These are phyloP conservation scores for Geotrichum fermentans DNA, from an alignment of 1,139 yeast species.

Conservation along the genomic window DNA sequence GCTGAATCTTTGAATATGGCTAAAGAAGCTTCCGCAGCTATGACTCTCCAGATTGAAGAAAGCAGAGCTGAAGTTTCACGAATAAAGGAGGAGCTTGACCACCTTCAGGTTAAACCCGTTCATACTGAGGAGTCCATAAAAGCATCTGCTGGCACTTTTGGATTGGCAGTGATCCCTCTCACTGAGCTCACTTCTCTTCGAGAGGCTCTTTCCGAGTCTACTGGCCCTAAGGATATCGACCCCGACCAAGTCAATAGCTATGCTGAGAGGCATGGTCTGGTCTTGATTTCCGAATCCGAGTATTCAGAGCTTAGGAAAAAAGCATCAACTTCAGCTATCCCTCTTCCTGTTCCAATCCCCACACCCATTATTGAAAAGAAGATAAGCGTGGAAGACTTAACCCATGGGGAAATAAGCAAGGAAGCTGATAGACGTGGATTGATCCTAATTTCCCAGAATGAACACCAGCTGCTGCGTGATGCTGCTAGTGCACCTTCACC, in stretches of 20 bases:
- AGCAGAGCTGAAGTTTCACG: conserved; percentile 7
- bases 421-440: conserved; percentile 17
- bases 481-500: conserved; percentile 7
- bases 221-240: not conserved
- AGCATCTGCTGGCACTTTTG: conserved; percentile 12
- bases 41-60: conserved; percentile 13
- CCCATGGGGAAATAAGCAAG: conserved; percentile 11
- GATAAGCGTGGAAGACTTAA: conserved; percentile 2
- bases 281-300: not conserved
- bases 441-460: conserved; percentile 17
- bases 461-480: conserved; percentile 12
- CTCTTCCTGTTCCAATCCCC: conserved; percentile 9
- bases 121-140: conserved; percentile 9
- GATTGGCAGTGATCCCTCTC: conserved; percentile 10
- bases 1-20: conserved; percentile 4
- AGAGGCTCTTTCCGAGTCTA: not conserved
- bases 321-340: not conserved
- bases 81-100: conserved; percentile 4
- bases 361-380: conserved; percentile 1
- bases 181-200: conserved; percentile 2
- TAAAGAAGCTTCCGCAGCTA: conserved; percentile 12
- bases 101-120: conserved; percentile 2
- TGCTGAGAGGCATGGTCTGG: conserved; percentile 1
- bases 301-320: not conserved
- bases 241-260: not conserved